Base-by-base conservation (phyloP, 176 grass and related monocot species). In the Eleusine coracana region DNA sequence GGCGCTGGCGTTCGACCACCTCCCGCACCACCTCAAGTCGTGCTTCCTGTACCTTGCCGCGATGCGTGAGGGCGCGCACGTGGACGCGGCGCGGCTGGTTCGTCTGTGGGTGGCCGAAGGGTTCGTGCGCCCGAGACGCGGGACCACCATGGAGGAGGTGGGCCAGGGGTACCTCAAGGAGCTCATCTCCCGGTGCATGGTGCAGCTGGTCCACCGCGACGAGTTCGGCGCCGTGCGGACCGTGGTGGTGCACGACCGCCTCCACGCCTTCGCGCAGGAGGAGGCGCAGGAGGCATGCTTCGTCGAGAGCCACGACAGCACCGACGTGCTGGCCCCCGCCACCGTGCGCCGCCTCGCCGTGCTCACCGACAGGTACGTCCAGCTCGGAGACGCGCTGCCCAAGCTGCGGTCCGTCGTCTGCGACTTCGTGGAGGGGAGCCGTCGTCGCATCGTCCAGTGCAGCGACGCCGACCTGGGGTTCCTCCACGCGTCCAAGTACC, bases 21-120 rank as follows among this genome's bases (percentile, higher is more conserved):
- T 92, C 31, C 90, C 90, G 51, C 87, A 93, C 85, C 85, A 93
- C 84, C 81, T 93, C 76, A 93, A 90, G 64, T 90, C 91, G 4
- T 90, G 91, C 70, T 93, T 90, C 73, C 72, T 92, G 7, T 92
- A 92, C 82, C 75, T 92, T 23, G 87, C 87, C 27, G 80, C 71
- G 3, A 82, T 84, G 69, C 75, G 70, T 1, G 86, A 92, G 66
- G 73, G 77, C 29, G 58, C 73, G 0, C 6, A 20, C 2, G 72
- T 92, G 41, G 76, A 79, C 27, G 81, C 81, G 7, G 14, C 38
- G n/a, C 63, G 77, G 27, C 63, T 93, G 66, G 80, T 93, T 56
- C 71, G 88, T 13, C 82, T 88, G 67, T 90, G 88, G 91, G 75
- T 85, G 4, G 91, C 91, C 1, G 88, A 93, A 62, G 91, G 91